These are phyloP conservation scores for Trichoderma sp. DNA, from an alignment of 2,329 filamentous ascomycete species.

Conservation along the genomic window DNA sequence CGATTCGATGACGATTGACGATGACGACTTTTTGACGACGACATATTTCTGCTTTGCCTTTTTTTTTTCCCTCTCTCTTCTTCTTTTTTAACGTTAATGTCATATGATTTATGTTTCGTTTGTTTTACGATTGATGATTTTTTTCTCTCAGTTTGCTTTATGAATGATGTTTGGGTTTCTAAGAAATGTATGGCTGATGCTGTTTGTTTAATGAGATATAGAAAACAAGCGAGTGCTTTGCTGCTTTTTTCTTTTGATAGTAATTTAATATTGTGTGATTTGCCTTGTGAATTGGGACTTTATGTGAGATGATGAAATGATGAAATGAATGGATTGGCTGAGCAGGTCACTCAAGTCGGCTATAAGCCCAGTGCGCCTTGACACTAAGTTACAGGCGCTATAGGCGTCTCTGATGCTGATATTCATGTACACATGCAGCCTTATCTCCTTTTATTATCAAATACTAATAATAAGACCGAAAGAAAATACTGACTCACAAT, in stretches of 20 bases:
- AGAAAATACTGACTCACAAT: not conserved
- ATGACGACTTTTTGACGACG: conserved; percentile 11
- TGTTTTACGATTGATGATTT: conserved; percentile 7
- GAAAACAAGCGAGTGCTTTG: conserved; percentile 14
- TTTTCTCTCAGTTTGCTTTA: not conserved
- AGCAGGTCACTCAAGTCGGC: too few species aligned
- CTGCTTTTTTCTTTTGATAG: not conserved
- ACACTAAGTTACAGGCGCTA: not conserved
- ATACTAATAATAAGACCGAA: too few species aligned
- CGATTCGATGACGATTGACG: conserved; percentile 15
- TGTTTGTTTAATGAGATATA: not conserved
- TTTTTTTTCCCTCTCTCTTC: not conserved
- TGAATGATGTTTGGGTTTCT: not conserved
- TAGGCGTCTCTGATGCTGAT: too few species aligned
- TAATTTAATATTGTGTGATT: not conserved
- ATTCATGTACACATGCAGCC: too few species aligned
- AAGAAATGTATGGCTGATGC: conserved; percentile 1
- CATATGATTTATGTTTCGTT: not conserved
- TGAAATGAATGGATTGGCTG: too few species aligned
- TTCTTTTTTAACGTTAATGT: not conserved
- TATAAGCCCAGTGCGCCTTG: too few species aligned
- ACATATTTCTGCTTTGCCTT: not conserved
- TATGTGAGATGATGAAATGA: not conserved
- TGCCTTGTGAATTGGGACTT: not conserved
- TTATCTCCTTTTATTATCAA: too few species aligned